Conservation (phyloP, 2,329 filamentous ascomycete species). For the Penicillium sp. region DNA sequence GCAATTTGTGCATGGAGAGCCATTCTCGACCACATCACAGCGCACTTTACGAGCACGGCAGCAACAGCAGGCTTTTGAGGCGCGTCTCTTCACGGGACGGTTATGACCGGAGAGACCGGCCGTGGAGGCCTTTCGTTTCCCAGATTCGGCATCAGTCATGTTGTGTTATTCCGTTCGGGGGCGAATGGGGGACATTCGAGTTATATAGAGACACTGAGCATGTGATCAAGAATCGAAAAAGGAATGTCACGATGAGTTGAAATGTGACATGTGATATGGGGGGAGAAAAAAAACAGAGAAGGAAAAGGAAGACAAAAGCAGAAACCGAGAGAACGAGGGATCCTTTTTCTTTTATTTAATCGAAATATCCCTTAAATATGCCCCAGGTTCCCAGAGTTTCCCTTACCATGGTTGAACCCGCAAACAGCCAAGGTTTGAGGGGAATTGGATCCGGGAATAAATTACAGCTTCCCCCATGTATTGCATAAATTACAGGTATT, state of each 20-base stretch:
- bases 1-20: slow-evolving; percentile 83
- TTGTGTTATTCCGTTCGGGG: slow-evolving; percentile 13
- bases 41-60: slow-evolving; percentile 87
- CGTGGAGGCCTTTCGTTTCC: slow-evolving; percentile 57
- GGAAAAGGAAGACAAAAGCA: background rate
- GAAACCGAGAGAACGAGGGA: slow-evolving; percentile 20
- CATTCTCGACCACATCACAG: slow-evolving; percentile 86
- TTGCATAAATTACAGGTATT: background rate
- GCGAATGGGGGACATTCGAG: slow-evolving; percentile 21
- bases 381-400: slow-evolving; percentile 17
- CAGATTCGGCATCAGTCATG: slow-evolving; percentile 34
- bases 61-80: slow-evolving; percentile 86
- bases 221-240: background rate
- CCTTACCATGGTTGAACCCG: background rate
- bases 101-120: slow-evolving; percentile 54
- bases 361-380: slow-evolving; percentile 30
- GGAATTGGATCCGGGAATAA: background rate
- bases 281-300: background rate
- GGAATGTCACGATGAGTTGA: background rate
- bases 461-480: background rate
- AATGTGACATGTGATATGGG: background rate
- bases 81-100: slow-evolving; percentile 72
- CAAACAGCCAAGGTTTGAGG: slow-evolving; percentile 1
- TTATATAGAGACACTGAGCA: slow-evolving; percentile 4
- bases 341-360: slow-evolving; percentile 15